These are phyloP conservation scores for Phytopythium vexans DNA, from an alignment of 352 stramenopile species.

Conservation along the genomic window DNA sequence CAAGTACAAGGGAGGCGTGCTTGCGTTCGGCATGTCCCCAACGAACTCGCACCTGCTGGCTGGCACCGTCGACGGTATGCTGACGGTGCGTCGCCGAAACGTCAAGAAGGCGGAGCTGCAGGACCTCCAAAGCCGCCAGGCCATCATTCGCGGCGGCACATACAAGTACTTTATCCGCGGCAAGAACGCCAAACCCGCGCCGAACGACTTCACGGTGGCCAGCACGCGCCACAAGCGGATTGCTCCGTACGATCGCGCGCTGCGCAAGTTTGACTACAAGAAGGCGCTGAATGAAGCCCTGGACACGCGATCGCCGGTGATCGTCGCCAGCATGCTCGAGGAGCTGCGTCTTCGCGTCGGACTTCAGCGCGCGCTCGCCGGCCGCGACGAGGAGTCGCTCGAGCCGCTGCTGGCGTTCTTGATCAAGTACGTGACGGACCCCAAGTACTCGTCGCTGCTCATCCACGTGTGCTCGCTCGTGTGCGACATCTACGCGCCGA, in stretches of 20 bases:
- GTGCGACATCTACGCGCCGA: conserved; percentile 92
- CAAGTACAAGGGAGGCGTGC: conserved; percentile 82
- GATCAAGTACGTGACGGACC: conserved; percentile 94
- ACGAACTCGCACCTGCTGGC: conserved; percentile 84
- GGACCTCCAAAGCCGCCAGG: conserved; percentile 60
- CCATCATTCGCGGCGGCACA: conserved; percentile 75
- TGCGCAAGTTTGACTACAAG: conserved; percentile 96
- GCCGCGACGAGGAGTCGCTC: conserved; percentile 92
- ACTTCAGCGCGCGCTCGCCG: conserved; percentile 86
- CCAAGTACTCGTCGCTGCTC: conserved; percentile 91
- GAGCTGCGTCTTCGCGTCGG: conserved; percentile 92
- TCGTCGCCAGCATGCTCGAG: conserved; percentile 93
- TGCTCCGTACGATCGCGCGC: conserved; percentile 88
- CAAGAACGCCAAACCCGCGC: conserved; percentile 74
- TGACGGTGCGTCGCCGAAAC: conserved; percentile 80
- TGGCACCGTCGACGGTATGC: conserved; percentile 67
- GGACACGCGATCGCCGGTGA: conserved; percentile 85
- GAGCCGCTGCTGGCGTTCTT: conserved; percentile 95
- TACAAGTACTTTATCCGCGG: conserved; percentile 91
- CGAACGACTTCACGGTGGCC: conserved; percentile 76
- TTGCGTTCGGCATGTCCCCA: conserved; percentile 80
- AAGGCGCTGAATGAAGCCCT: conserved; percentile 94
- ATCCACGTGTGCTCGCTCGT: conserved; percentile 92
- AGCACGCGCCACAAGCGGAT: conserved; percentile 88
- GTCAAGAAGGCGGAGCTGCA: conserved; percentile 68